phyloP scores from a whole-genome alignment of 2,329 filamentous ascomycete species.

The Fusarium sp. region DNA sequence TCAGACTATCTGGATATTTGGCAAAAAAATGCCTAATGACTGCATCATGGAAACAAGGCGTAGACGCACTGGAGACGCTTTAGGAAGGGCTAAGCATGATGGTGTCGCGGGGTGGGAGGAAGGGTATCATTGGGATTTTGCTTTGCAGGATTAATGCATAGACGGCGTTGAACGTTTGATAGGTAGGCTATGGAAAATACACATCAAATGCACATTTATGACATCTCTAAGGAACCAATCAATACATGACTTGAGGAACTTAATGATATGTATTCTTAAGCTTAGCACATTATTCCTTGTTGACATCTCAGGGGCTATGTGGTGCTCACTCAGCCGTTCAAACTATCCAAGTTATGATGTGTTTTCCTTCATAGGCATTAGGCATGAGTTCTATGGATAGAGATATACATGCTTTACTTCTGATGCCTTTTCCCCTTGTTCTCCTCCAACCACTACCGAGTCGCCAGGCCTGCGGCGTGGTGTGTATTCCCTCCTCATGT shows the following conservation, averaged over 20 bases:
- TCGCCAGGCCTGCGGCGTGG: not conserved
- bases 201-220: slow-evolving; percentile 23
- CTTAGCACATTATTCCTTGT: not conserved
- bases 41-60: not conserved
- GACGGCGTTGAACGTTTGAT: slow-evolving; percentile 46
- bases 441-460: not conserved
- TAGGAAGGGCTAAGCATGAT: slow-evolving; percentile 8
- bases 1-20: slow-evolving; percentile 7
- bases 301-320: not conserved
- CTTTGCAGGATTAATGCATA: slow-evolving; percentile 43
- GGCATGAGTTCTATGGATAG: slow-evolving; percentile 9
- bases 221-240: not conserved
- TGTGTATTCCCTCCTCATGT: not conserved
- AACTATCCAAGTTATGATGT: not conserved
- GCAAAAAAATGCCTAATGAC: not conserved
- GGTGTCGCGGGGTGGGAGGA: slow-evolving; percentile 1
- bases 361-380: not conserved
- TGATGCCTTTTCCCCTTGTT: not conserved
- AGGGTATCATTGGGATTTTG: slow-evolving; percentile 26
- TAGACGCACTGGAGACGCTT: slow-evolving; percentile 12
- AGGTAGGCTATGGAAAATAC: slow-evolving; percentile 41
- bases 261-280: not conserved
- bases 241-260: not conserved
- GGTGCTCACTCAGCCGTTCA: not conserved
- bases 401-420: slow-evolving; percentile 3